Conservation (phyloP, 2,329 filamentous ascomycete genomes). For the Camptophora hylomeconis region DNA sequence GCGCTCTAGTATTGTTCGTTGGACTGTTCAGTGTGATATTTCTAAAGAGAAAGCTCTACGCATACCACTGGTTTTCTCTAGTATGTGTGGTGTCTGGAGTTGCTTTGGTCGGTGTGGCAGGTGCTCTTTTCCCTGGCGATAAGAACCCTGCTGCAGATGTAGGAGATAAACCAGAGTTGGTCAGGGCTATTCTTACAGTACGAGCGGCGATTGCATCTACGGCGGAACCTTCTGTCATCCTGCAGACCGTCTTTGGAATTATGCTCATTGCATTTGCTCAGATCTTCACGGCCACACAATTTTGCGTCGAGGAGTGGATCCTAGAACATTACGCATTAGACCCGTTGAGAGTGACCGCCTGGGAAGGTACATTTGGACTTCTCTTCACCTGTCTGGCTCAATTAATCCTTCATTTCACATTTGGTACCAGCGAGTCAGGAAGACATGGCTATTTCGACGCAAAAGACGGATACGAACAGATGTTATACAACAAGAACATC, state of each 20-base stretch:
- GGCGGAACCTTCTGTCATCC: conserved; percentile 40
- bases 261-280: conserved; percentile 86
- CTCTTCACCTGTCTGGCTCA: conserved; percentile 64
- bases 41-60: conserved; percentile 59
- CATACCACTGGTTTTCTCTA: conserved; percentile 90
- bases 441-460: conserved; percentile 81
- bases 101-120: conserved; percentile 76
- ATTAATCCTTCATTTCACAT: conserved; percentile 60
- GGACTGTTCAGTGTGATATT: conserved; percentile 91
- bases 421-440: conserved; percentile 64
- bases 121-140: conserved; percentile 58
- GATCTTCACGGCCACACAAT: conserved; percentile 93
- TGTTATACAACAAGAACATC: conserved; percentile 59
- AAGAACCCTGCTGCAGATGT: conserved; percentile 22
- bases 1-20: conserved; percentile 88
- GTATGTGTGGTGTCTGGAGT: conserved; percentile 80
- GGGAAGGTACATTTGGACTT: conserved; percentile 92
- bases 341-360: conserved; percentile 83
- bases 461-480: conserved; percentile 68
- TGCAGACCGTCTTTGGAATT: conserved; percentile 67
- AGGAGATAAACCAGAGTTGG: conserved; percentile 20
- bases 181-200: conserved; percentile 19
- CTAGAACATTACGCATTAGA: conserved; percentile 67
- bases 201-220: conserved; percentile 28
- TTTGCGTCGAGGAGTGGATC: conserved; percentile 90